A percentile compares a stretch with the other conserved stretches of the same genome.
These are phyloP conservation scores for Arthrobotrys sinensis DNA, from an alignment of 2,329 filamentous ascomycete genomes.

Conservation along the genomic window DNA sequence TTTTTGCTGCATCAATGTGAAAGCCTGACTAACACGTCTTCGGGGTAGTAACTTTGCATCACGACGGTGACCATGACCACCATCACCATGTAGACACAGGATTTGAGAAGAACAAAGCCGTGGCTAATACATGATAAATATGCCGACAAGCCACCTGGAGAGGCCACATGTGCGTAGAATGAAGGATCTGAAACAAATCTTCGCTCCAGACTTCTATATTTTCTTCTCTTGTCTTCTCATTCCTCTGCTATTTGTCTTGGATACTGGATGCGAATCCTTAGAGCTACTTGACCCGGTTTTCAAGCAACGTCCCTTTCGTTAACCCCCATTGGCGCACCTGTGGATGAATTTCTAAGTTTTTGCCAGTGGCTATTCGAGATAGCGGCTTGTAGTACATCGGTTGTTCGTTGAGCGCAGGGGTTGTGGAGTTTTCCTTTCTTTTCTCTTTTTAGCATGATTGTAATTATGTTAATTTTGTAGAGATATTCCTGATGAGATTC, in stretches of 20 bases:
- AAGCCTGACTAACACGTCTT: not conserved
- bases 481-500: not conserved
- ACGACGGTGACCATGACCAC: conserved; percentile 81
- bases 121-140: conserved; percentile 22
- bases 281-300: not conserved
- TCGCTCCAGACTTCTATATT: not conserved
- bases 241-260: not conserved
- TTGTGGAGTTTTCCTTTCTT: conserved; percentile 31
- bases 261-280: not conserved
- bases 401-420: conserved; percentile 17
- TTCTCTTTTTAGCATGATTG: conserved; percentile 3
- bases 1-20: not conserved
- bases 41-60: conserved; percentile 88
- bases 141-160: not conserved
- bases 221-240: not conserved
- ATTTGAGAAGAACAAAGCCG: conserved; percentile 20
- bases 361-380: not conserved
- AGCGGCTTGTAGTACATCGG: not conserved
- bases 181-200: not conserved
- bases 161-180: not conserved
- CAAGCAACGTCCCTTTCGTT: not conserved
- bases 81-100: conserved; percentile 57
- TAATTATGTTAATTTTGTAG: not conserved
- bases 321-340: not conserved
- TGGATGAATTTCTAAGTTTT: not conserved